Conservation (phyloP, 495 filamentous ascomycete genomes). For the Evansstolkia leycettana region DNA sequence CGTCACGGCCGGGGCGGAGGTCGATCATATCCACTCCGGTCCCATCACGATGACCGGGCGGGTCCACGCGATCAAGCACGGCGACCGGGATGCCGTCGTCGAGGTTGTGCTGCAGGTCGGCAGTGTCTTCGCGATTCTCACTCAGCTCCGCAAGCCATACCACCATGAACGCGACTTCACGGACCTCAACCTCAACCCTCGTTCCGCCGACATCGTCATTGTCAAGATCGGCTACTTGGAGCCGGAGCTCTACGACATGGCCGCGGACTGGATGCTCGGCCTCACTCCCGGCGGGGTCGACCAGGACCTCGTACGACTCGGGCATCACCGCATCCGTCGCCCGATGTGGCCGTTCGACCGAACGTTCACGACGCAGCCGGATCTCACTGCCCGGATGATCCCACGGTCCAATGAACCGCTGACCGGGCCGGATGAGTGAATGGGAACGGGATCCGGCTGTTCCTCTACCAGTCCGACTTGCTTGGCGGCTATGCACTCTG, state of each 20-base stretch:
- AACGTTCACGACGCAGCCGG: slow-evolving; percentile 18
- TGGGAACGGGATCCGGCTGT: too few relatives aligned
- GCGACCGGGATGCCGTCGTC: slow-evolving; percentile 33
- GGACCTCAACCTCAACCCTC: slow-evolving; percentile 32
- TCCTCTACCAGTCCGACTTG: too few relatives aligned
- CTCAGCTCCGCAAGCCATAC: slow-evolving; percentile 44
- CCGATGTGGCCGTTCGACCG: slow-evolving; percentile 47
- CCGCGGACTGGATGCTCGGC: slow-evolving; percentile 41
- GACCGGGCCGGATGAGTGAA: too few relatives aligned
- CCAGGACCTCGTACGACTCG: slow-evolving; percentile 37
- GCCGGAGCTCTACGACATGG: slow-evolving; percentile 44
- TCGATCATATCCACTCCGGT: slow-evolving; percentile 38
- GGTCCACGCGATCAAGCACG: slow-evolving; percentile 40
- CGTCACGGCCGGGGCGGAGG: slow-evolving; percentile 41
- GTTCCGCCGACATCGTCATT: slow-evolving; percentile 38
- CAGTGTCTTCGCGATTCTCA: slow-evolving; percentile 42
- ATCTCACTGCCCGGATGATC: slow-evolving; percentile 31
- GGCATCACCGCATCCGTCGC: slow-evolving; percentile 34
- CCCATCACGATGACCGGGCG: slow-evolving; percentile 41
- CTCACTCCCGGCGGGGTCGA: slow-evolving; percentile 45
- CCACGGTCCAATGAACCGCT: too few relatives aligned
- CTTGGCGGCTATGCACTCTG: too few relatives aligned
- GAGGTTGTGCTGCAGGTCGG: slow-evolving; percentile 43
- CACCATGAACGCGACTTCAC: slow-evolving; percentile 44
- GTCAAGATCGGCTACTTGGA: slow-evolving; percentile 51